Percentiles rank a stretch among this genome's conserved stretches.
These are phyloP conservation scores for Fraxinus xanthoxyloides DNA, from an alignment of 305 asterid genomes.

Conservation along the genomic window DNA sequence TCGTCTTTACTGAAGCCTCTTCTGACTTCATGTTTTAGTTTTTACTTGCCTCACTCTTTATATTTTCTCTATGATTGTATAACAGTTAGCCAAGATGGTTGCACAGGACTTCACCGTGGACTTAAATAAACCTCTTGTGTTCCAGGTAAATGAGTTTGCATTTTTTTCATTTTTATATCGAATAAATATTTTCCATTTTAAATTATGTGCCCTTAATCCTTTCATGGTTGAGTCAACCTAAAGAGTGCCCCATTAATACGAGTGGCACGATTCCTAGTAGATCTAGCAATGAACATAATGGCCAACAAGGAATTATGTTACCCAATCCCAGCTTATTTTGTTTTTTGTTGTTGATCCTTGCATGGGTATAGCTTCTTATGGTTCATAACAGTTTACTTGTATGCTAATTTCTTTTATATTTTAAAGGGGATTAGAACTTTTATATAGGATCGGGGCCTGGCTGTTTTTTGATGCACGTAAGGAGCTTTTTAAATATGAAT, in stretches of 20 bases:
- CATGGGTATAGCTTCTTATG: background rate
- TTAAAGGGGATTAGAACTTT: background rate
- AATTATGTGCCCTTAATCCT: background rate
- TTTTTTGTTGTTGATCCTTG: background rate
- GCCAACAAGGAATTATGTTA: background rate
- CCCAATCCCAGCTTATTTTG: background rate
- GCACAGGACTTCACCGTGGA: constrained; percentile 60
- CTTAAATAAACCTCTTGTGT: constrained; percentile 72
- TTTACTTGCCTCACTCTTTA: background rate
- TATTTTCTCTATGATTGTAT: constrained; percentile 8
- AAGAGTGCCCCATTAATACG: background rate
- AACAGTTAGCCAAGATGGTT: constrained; percentile 54
- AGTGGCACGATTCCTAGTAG: background rate
- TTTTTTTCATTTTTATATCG: background rate
- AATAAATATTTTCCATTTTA: background rate
- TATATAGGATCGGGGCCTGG: background rate
- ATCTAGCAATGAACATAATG: background rate
- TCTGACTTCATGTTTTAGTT: background rate
- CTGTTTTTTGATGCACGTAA: background rate
- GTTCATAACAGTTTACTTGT: background rate
- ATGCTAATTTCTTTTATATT: too few species aligned
- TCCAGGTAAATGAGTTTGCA: constrained; percentile 48
- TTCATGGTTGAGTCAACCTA: background rate
- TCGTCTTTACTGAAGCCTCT: background rate
- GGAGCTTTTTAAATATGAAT: background rate